A percentile compares a stretch with the other conserved stretches of the same genome.
Conservation (phyloP, 139 green algal species). For the Picochlorum costavermella region DNA sequence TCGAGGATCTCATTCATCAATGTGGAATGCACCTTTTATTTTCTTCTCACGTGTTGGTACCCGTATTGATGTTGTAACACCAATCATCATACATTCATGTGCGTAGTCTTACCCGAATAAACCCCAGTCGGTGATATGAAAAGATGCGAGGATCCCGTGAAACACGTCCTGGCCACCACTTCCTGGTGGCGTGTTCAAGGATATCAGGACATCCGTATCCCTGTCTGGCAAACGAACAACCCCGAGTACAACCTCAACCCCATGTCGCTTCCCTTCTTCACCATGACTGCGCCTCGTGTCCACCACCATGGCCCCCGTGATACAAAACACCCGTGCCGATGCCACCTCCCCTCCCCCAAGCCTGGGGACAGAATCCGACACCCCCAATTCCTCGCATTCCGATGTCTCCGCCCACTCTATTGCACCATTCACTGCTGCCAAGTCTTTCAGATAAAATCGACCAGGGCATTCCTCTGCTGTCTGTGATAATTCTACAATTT, state of each 20-base stretch:
- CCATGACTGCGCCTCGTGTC: background rate
- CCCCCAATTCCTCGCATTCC: no score
- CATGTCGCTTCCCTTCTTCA: conserved; percentile 5
- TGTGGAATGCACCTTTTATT: conserved; percentile 4
- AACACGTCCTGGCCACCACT: conserved; percentile 18
- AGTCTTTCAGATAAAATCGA: background rate
- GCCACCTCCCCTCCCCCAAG: no score
- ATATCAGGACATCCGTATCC: conserved; percentile 42
- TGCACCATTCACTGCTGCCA: background rate
- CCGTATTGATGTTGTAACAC: no score
- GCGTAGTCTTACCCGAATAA: conserved; percentile 36
- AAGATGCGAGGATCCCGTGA: conserved; percentile 24
- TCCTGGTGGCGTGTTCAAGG: conserved; percentile 33
- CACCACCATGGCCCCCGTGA: no score
- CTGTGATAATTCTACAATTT: conserved; percentile 41
- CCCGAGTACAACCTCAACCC: conserved; percentile 15
- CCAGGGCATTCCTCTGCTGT: background rate
- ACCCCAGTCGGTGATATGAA: conserved; percentile 39
- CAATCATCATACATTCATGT: no score
- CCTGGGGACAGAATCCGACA: no score
- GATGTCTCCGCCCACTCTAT: background rate
- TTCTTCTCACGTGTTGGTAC: background rate
- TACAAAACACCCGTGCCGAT: no score
- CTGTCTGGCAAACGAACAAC: conserved; percentile 40
- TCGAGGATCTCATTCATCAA: background rate